phyloP scores from a whole-genome alignment of 2,329 filamentous ascomycete genomes.

The Rhinocladiella similis region DNA sequence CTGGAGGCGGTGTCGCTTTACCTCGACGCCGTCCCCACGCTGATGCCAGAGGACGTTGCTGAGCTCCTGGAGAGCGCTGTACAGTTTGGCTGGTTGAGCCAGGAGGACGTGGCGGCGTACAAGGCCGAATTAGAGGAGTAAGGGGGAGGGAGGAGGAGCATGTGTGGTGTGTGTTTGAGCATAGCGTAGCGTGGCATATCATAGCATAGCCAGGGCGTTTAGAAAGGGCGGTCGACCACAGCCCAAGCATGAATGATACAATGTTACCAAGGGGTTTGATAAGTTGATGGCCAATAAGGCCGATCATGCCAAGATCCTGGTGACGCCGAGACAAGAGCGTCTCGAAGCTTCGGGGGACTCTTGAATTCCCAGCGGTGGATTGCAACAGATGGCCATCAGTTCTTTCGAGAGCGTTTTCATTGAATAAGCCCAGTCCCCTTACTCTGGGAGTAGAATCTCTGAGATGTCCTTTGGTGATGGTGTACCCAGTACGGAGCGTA shows the following conservation, averaged over 20 bases:
- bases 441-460: too few relatives aligned
- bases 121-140: conserved; percentile 24
- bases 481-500: too few relatives aligned
- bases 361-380: too few relatives aligned
- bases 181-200: conserved; percentile 35
- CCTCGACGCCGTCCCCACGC: conserved; percentile 11
- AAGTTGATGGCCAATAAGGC: conserved; percentile 10
- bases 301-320: background rate
- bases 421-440: too few relatives aligned
- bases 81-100: conserved; percentile 20
- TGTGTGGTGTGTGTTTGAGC: conserved; percentile 38
- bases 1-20: conserved; percentile 17
- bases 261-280: too few relatives aligned
- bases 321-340: too few relatives aligned
- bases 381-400: too few relatives aligned
- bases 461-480: too few relatives aligned
- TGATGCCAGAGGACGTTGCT: conserved; percentile 19
- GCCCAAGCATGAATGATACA: conserved; percentile 16
- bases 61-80: conserved; percentile 21
- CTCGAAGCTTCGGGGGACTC: too few relatives aligned
- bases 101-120: conserved; percentile 25
- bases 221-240: conserved; percentile 31
- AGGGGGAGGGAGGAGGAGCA: conserved; percentile 43
- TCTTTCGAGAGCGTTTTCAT: too few relatives aligned
- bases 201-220: conserved; percentile 24